Percentiles rank a stretch among this genome's conserved stretches.
phyloP scores from a whole-genome alignment of 768 basidiomycete genomes.

The Trametes coccinea region DNA sequence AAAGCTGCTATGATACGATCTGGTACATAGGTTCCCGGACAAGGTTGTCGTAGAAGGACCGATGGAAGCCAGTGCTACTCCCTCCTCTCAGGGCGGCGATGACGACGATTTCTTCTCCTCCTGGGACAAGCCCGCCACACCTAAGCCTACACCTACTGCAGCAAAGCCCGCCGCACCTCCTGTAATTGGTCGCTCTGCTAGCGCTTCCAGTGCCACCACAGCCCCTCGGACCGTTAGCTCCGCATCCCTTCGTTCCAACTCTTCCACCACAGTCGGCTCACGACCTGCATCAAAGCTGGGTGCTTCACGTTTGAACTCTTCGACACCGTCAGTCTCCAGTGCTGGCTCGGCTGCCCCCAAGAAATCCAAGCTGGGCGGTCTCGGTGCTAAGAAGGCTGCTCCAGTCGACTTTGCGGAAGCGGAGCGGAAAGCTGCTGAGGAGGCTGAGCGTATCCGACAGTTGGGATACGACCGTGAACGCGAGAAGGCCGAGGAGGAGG shows the following conservation, averaged over 20 bases:
- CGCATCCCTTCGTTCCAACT: slow-evolving; percentile 54
- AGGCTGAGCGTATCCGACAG: slow-evolving; percentile 89
- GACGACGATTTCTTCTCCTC: slow-evolving; percentile 97
- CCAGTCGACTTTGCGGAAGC: slow-evolving; percentile 94
- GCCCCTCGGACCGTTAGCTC: slow-evolving; percentile 63
- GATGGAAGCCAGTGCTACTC: slow-evolving; percentile 31
- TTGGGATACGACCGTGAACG: slow-evolving; percentile 87
- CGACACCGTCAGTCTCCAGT: slow-evolving; percentile 32
- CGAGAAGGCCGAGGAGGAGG: slow-evolving; percentile 82
- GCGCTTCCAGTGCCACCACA: slow-evolving; percentile 27
- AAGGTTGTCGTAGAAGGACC: slow-evolving; percentile 83
- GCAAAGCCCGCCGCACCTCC: slow-evolving; percentile 55
- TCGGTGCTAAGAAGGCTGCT: slow-evolving; percentile 87
- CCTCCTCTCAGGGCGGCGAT: slow-evolving; percentile 37
- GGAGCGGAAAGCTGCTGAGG: slow-evolving; percentile 85
- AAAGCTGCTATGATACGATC: background rate
- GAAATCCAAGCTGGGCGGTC: slow-evolving; percentile 70
- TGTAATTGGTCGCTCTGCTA: slow-evolving; percentile 52
- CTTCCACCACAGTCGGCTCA: slow-evolving; percentile 33
- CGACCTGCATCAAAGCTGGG: slow-evolving; percentile 41
- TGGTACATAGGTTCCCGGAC: slow-evolving; percentile 61
- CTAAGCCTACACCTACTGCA: slow-evolving; percentile 32
- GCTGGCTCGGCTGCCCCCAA: slow-evolving; percentile 41
- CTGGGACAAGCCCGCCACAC: slow-evolving; percentile 80
- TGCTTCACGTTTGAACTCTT: slow-evolving; percentile 45